Evolutionary conservation across 2,329 filamentous ascomycete genomes (phyloP), one percentile per base, ranked within the genome.

Genomic region (Clarireedia homoeocarpa): DNA sequence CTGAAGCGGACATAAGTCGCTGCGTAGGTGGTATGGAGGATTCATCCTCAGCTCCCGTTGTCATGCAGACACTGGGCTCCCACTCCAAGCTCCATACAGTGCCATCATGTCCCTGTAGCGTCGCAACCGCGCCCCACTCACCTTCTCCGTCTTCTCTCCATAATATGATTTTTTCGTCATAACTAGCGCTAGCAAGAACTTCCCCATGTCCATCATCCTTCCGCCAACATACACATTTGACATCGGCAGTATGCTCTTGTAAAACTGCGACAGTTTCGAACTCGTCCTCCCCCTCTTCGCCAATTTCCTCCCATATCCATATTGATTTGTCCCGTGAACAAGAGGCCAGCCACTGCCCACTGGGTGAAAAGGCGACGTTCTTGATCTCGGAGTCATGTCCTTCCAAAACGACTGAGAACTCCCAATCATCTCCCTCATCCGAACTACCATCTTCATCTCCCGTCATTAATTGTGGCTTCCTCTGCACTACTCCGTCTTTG

Each of bases 241-340:
- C 91, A 72, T 99, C 94, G 23, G 89, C 91, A 48, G 91, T 88
- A 70, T 99, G 94, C 73, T 97, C 94, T 72, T 89, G 90, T 66
- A 97, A 78, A 53, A 97, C 92, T 0, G 92, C 94, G 15, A 97
- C 85, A 1, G 94, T 97, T 77, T 99, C 94, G 76, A 91, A 97
- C 70, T 97, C 94, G 70, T 96, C 92, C 55, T 95, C 91, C 15
- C 86, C 88, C 63, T 88, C 86, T 7, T 74, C 73, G 40, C 82
- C 81, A 53, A 96, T 81, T 70, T 97, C 94, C 72, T 99, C 94
- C 94, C 94, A 99, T 65, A 99, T 89, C 94, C 94, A 99, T 17
- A 97, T 89, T 15, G 83, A 88, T 75, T 97, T 97, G 71, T 99
- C 94, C 49, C 94, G 81, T 53, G 84, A 88, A 72, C 91, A 96